Percentiles rank a stretch among this genome's conserved stretches.
phyloP scores from a whole-genome alignment of 768 basidiomycete genomes.

The Cubamyces lactineus region DNA sequence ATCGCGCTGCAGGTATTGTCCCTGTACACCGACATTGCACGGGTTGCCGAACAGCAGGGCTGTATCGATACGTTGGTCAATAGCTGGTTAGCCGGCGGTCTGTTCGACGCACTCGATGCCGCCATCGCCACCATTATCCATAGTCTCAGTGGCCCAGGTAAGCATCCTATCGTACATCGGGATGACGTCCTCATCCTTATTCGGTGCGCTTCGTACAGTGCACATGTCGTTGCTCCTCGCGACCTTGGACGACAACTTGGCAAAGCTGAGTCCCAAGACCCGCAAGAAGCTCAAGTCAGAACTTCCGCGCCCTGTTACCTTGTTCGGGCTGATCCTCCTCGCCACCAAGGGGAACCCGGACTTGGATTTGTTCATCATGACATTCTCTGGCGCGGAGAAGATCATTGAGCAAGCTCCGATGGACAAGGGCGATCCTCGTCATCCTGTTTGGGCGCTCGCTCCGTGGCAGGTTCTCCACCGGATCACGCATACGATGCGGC shows the following conservation, averaged over 20 bases:
- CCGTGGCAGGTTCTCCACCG: constrained; percentile 6
- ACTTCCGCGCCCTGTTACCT: background rate
- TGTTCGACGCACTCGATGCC: background rate
- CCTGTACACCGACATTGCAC: background rate
- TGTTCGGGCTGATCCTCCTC: background rate
- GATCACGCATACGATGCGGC: constrained; percentile 1
- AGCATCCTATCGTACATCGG: background rate
- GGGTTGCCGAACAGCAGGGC: background rate
- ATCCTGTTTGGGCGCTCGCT: constrained; percentile 3
- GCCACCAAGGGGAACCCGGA: background rate
- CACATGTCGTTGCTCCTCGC: background rate
- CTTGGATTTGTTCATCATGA: background rate
- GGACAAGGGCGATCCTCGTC: background rate
- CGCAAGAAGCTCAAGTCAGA: constrained; percentile 4
- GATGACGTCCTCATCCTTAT: no score
- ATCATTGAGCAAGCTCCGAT: background rate
- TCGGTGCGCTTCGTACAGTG: background rate
- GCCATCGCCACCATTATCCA: background rate
- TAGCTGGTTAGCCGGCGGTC: constrained; percentile 1
- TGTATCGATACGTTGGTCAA: background rate
- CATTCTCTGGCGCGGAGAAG: background rate
- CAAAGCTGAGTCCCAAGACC: constrained; percentile 5
- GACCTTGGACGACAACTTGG: background rate
- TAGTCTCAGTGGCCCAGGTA: background rate
- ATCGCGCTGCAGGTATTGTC: background rate